These are phyloP conservation scores for Gymnopus androsaceus DNA, from an alignment of 1,284 basidiomycete genomes.

Conservation along the genomic window DNA sequence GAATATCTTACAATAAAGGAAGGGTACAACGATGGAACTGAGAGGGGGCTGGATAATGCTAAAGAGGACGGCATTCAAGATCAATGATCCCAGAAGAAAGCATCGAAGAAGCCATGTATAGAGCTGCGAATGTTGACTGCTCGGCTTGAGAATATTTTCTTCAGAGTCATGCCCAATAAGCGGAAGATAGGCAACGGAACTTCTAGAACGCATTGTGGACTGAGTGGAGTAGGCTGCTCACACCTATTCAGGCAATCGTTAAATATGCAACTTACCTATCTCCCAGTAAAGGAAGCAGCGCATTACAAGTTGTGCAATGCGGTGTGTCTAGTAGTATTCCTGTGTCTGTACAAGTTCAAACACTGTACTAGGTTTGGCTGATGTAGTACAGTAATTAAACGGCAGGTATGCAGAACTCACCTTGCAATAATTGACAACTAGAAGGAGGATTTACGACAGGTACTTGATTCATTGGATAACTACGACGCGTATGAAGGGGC, in stretches of 20 bases:
- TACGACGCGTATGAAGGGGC: too few species aligned
- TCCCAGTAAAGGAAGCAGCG: too few species aligned
- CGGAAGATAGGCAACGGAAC: constrained; percentile 5
- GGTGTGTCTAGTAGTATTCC: too few species aligned
- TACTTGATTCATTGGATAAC: too few species aligned
- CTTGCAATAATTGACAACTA: too few species aligned
- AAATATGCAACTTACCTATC: too few species aligned
- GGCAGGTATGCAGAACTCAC: too few species aligned
- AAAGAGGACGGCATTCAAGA: background rate
- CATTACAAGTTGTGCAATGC: too few species aligned
- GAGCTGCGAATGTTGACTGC: background rate
- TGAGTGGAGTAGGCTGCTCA: background rate
- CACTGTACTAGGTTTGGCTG: too few species aligned
- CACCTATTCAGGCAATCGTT: background rate
- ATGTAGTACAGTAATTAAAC: too few species aligned
- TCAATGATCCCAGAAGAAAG: background rate
- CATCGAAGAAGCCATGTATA: background rate
- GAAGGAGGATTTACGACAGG: too few species aligned
- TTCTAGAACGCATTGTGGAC: background rate
- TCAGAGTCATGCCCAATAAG: constrained; percentile 6
- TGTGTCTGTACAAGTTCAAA: too few species aligned
- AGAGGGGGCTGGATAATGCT: background rate
- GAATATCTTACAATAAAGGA: constrained; percentile 11
- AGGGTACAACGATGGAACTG: background rate
- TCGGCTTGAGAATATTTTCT: background rate